These are phyloP conservation scores for Sporothrix globosa DNA, from an alignment of 2,329 filamentous ascomycete species.

Conservation along the genomic window DNA sequence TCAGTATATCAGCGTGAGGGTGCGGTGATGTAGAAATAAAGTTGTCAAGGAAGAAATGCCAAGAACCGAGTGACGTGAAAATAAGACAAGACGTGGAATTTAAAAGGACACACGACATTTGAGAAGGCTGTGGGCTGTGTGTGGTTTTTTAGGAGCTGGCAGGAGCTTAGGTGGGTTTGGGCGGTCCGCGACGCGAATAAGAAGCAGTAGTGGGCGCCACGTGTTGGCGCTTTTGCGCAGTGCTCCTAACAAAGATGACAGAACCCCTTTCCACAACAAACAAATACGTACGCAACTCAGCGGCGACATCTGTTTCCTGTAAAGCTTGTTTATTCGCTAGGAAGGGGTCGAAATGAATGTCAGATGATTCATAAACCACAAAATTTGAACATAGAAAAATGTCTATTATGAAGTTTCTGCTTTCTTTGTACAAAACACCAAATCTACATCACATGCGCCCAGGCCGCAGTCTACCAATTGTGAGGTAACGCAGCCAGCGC, in stretches of 20 bases:
- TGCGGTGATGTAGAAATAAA: not conserved
- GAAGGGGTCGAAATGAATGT: not conserved
- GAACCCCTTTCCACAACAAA: not conserved
- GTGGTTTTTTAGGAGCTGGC: not conserved
- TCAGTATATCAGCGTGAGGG: not conserved
- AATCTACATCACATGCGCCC: constrained; percentile 7
- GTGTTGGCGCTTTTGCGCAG: constrained; percentile 19
- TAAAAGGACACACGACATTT: constrained; percentile 6
- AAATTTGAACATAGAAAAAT: not conserved
- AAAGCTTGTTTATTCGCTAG: not conserved
- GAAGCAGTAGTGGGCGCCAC: constrained; percentile 22
- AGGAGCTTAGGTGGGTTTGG: constrained; percentile 2
- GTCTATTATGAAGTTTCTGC: constrained; percentile 27
- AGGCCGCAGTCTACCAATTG: not conserved
- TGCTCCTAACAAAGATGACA: constrained; percentile 14
- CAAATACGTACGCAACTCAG: not conserved
- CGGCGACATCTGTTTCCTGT: not conserved
- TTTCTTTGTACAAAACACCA: constrained; percentile 28
- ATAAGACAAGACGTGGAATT: not conserved
- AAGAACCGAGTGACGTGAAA: not conserved
- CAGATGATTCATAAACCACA: not conserved
- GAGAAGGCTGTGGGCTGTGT: not conserved
- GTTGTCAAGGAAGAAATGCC: not conserved
- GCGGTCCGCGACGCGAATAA: constrained; percentile 27
- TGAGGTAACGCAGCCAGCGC: not conserved